These are phyloP conservation scores for Botrytis hyacinthi DNA, from an alignment of 2,329 filamentous ascomycete species.

Conservation along the genomic window DNA sequence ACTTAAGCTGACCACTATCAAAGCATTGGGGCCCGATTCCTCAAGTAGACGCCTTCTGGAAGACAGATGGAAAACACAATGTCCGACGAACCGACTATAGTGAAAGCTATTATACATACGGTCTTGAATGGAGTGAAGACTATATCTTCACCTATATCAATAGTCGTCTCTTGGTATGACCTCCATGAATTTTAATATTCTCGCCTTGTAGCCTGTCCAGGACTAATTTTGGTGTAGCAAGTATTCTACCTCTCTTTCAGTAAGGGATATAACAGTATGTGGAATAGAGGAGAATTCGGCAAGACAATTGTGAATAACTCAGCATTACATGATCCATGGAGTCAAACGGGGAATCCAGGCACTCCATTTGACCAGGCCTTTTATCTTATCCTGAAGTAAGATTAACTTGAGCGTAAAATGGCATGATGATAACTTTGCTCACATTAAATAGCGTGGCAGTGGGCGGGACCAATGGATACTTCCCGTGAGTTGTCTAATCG, in stretches of 20 bases:
- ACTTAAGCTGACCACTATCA: background rate
- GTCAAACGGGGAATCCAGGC: conserved; percentile 37
- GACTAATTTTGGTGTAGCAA: conserved; percentile 40
- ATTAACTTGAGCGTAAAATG: background rate
- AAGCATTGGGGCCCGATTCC: conserved; percentile 46
- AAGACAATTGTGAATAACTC: conserved; percentile 44
- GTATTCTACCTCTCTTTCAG: conserved; percentile 40
- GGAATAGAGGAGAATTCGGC: conserved; percentile 45
- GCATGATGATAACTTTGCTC: background rate
- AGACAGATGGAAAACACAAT: conserved; percentile 23
- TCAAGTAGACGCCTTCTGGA: conserved; percentile 34
- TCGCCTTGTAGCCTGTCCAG: background rate
- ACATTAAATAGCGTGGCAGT: conserved; percentile 43
- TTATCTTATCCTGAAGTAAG: conserved; percentile 48
- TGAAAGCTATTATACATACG: conserved; percentile 50
- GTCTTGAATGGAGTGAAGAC: conserved; percentile 51
- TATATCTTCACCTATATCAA: conserved; percentile 56
- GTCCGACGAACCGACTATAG: conserved; percentile 44
- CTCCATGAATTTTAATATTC: background rate
- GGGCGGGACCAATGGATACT: conserved; percentile 50
- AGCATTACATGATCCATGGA: conserved; percentile 47
- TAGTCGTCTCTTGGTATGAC: conserved; percentile 40
- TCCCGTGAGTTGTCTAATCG: conserved; percentile 38
- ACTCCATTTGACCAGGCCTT: conserved; percentile 54
- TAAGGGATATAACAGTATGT: conserved; percentile 30